These are phyloP conservation scores for Dioszegia aurantiaca DNA, from an alignment of 768 basidiomycete species.

Conservation along the genomic window DNA sequence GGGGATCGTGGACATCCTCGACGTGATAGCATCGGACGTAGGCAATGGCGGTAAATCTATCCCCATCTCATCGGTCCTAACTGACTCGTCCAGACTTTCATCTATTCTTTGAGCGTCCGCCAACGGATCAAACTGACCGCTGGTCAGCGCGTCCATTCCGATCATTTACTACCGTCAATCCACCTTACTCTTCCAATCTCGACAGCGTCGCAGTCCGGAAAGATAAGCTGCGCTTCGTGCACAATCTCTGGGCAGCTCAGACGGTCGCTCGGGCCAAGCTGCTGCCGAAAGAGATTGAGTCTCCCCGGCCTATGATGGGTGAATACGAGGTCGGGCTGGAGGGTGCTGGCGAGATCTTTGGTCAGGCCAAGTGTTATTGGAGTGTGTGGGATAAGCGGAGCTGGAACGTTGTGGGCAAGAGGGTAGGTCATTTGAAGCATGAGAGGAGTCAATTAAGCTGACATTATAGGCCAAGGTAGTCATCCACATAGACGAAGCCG, in stretches of 20 bases:
- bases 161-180: constrained; percentile 70
- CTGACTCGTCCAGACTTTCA: constrained; percentile 66
- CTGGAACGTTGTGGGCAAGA: constrained; percentile 63
- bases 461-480: constrained; percentile 74
- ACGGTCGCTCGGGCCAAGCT: constrained; percentile 70
- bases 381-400: constrained; percentile 76
- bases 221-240: constrained; percentile 78
- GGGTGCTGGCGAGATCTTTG: constrained; percentile 30
- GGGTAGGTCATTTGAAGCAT: constrained; percentile 57
- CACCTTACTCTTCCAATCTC: constrained; percentile 64
- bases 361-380: constrained; percentile 68
- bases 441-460: background rate
- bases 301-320: constrained; percentile 58
- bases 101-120: constrained; percentile 76
- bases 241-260: constrained; percentile 85
- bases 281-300: constrained; percentile 54
- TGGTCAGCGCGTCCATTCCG: constrained; percentile 88
- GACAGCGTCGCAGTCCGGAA: constrained; percentile 64
- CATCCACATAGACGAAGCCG: constrained; percentile 75
- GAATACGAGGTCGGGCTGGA: constrained; percentile 66
- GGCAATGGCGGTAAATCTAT: constrained; percentile 69
- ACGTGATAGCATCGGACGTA: constrained; percentile 71
- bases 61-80: background rate
- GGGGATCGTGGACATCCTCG: constrained; percentile 78
- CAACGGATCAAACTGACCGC: constrained; percentile 73